Base-by-base conservation (phyloP, 768 basidiomycete genomes). In the Tulasnella sp. region DNA sequence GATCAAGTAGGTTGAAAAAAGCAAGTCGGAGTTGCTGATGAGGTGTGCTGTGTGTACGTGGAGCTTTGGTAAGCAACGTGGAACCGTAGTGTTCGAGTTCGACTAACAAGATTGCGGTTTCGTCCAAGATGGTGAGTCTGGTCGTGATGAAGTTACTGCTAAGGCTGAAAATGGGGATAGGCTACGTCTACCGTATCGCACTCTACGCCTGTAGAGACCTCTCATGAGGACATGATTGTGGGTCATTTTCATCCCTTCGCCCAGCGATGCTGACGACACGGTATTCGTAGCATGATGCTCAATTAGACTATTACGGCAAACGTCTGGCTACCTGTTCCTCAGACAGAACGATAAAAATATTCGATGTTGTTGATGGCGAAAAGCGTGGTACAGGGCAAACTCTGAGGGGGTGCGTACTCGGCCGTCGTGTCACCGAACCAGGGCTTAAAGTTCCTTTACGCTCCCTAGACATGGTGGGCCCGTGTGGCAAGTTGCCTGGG, bases 221-320 rank as follows among this genome's bases (percentile, higher is more conserved):
- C 84, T 14, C 94, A 99, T 68, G 90, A 94, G 69, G 96, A 98
- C 71, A 96, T 97, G 90, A 97, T 98, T 63, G 94, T 96, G 70
- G 61, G 89, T 72, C 57, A 2, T 17, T 32, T 2, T 49, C 34
- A 14, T 32, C 3, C 45, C 36, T 36, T 50, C 58, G 8, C 41
- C 8, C 48, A 21, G 12, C 31, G 15, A 21, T 37, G 12, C 25
- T 36, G 25, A 29, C 45, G 19, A 34, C 19, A 37, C 9, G 25
- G 14, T 25, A 11, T 31, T 36, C 35, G n/a, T 64, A 96, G 93
- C 94, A 98, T 68, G 96, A 99, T 68, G 93, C 94, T 17, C 96
- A 98, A 65, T 74, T 99, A 17, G 94, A 99, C 71, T 98, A 96
- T 75, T 96, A 96, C 64, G 93, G 92, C 32, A 91, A 92, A 69